Conservation (phyloP, 371 early-diverging fungal species). For the Mortierella sp. region DNA sequence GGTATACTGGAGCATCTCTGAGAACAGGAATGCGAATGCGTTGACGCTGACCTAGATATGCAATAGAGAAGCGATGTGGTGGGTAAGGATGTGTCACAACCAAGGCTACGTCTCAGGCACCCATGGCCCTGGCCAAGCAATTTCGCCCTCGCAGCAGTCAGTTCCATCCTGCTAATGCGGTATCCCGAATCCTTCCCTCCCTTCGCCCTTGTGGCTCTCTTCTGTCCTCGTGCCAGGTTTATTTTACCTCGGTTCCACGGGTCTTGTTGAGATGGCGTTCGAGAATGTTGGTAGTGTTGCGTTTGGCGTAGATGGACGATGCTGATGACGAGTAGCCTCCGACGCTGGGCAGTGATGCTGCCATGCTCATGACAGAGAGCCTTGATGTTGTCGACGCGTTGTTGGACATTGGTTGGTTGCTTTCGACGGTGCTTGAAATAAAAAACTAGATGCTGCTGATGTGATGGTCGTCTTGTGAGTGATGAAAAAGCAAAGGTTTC, state of each 20-base stretch:
- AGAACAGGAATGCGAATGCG: slow-evolving; percentile 92
- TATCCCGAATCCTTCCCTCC: background rate
- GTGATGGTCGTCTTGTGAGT: background rate
- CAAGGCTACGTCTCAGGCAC: background rate
- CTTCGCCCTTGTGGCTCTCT: no score
- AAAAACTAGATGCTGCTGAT: background rate
- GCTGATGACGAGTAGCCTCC: slow-evolving; percentile 58
- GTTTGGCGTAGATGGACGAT: slow-evolving; percentile 61
- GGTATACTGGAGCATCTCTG: slow-evolving; percentile 95
- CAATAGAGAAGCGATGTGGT: background rate
- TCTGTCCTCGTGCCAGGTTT: background rate
- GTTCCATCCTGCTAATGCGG: no score
- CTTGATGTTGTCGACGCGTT: slow-evolving; percentile 44
- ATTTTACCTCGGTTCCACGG: slow-evolving; percentile 68
- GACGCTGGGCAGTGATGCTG: slow-evolving; percentile 50
- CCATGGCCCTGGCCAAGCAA: background rate
- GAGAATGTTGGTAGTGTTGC: slow-evolving; percentile 61
- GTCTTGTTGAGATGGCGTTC: slow-evolving; percentile 79
- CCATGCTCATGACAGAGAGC: slow-evolving; percentile 56
- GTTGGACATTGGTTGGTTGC: slow-evolving; percentile 30
- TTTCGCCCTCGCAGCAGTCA: background rate
- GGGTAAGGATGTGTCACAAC: background rate
- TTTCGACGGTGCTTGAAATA: background rate
- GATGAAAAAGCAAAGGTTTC: background rate
- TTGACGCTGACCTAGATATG: slow-evolving; percentile 82